Conservation (phyloP, 2,329 filamentous ascomycete genomes). For the Cladosporium austrohemisphaericum region DNA sequence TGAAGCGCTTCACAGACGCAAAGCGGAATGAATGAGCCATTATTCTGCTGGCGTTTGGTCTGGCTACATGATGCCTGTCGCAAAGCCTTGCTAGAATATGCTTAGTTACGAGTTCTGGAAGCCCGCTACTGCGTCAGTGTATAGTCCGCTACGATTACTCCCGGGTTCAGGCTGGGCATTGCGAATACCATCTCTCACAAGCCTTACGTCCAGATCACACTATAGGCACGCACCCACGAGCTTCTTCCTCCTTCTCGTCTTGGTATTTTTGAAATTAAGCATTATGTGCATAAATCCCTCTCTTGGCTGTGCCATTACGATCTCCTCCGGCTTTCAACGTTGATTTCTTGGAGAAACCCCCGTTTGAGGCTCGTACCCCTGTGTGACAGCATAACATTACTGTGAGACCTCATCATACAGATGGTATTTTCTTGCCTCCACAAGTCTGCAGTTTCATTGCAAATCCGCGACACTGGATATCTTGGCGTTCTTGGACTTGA, state of each 20-base stretch:
- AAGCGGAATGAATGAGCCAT: no score
- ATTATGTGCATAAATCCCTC: conserved; percentile 1
- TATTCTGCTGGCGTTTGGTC: background rate
- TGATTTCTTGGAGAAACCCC: conserved; percentile 7
- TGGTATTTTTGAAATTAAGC: conserved; percentile 5
- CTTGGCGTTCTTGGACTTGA: conserved; percentile 2
- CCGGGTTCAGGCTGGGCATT: conserved; percentile 9
- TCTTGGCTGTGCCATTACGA: conserved; percentile 11
- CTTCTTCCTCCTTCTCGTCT: conserved; percentile 10
- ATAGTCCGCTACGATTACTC: conserved; percentile 1
- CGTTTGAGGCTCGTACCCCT: background rate
- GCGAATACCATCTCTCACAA: conserved; percentile 2
- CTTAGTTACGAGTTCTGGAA: no score
- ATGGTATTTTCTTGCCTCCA: background rate
- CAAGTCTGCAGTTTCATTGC: background rate
- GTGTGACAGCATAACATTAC: conserved; percentile 10
- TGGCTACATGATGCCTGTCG: no score
- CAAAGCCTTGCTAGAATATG: no score
- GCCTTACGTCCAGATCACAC: conserved; percentile 1
- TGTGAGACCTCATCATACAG: conserved; percentile 1
- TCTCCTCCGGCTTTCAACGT: conserved; percentile 5
- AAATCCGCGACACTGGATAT: conserved; percentile 8
- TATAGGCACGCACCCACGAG: conserved; percentile 2
- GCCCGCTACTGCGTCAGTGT: background rate
- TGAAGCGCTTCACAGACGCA: no score